Evolutionary conservation across 75 land plant species (phyloP).

Genomic region (Picea glauca): DNA sequence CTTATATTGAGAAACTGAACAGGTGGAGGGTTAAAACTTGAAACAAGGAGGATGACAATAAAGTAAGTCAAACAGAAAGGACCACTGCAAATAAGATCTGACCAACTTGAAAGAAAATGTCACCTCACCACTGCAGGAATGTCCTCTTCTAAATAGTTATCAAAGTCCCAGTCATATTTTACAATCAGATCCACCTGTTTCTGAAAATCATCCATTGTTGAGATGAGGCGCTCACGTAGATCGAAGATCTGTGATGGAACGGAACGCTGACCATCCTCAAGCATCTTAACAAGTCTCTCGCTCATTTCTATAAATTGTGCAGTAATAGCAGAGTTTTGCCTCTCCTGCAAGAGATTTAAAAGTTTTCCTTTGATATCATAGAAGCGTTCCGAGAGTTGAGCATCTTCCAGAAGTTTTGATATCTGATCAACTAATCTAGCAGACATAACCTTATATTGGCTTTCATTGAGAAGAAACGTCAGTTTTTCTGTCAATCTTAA

Average conservation of each 20-base stretch:
- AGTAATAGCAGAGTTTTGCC: conserved; percentile 58
- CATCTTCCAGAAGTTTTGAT: conserved; percentile 70
- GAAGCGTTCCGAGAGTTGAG: conserved; percentile 57
- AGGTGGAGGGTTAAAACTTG: neutral
- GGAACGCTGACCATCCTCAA: conserved; percentile 82
- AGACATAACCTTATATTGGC: conserved; percentile 60
- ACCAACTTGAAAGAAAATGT: conserved; percentile 11
- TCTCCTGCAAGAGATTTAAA: conserved; percentile 55
- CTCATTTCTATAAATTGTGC: conserved; percentile 74
- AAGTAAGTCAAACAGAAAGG: neutral
- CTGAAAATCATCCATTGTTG: conserved; percentile 90
- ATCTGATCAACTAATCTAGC: conserved; percentile 76
- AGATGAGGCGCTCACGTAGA: conserved; percentile 67
- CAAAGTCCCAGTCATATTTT: conserved; percentile 98
- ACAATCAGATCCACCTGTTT: conserved; percentile 78
- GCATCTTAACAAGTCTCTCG: conserved; percentile 57
- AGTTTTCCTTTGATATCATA: conserved; percentile 72
- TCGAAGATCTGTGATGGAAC: conserved; percentile 79
- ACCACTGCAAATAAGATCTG: neutral
- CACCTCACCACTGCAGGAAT: conserved; percentile 89
- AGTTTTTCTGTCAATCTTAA: conserved; percentile 57
- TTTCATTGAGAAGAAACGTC: conserved; percentile 69
- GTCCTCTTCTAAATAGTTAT: conserved; percentile 87
- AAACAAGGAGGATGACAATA: neutral
- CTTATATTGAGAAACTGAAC: neutral